A percentile compares a stretch with the other conserved stretches of the same genome.
Evolutionary conservation across 805 yeast genomes (phyloP).

Genomic region (Kazachstania kunashirensis): DNA sequence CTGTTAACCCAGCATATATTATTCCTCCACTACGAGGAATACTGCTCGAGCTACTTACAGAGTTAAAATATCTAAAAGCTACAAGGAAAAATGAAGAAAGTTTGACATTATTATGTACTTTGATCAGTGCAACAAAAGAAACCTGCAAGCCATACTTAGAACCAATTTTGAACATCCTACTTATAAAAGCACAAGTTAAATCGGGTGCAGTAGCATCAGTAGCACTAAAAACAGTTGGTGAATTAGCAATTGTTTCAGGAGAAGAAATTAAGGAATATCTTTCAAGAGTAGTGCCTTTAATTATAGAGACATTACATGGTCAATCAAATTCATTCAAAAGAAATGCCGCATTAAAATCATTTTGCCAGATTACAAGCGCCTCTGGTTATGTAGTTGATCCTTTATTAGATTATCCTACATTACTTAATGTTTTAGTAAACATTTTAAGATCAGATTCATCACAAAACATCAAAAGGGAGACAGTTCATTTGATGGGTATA

Average conservation of each 20-base stretch:
- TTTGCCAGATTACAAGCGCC: slow-evolving; percentile 79
- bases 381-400: slow-evolving; percentile 94
- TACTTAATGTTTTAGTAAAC: slow-evolving; percentile 65
- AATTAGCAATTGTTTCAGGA: slow-evolving; percentile 76
- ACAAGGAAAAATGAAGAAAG: slow-evolving; percentile 74
- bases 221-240: slow-evolving; percentile 78
- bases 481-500: slow-evolving; percentile 79
- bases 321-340: slow-evolving; percentile 76
- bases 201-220: slow-evolving; percentile 76
- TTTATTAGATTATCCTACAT: slow-evolving; percentile 74
- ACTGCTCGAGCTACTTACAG: slow-evolving; percentile 71
- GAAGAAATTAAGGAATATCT: slow-evolving; percentile 67
- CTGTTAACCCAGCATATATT: slow-evolving; percentile 86
- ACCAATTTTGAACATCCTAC: slow-evolving; percentile 74
- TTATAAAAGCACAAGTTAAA: slow-evolving; percentile 61
- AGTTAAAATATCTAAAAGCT: slow-evolving; percentile 67
- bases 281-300: slow-evolving; percentile 68
- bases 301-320: slow-evolving; percentile 79
- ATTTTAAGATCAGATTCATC: slow-evolving; percentile 74
- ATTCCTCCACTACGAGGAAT: slow-evolving; percentile 83
- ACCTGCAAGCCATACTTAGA: slow-evolving; percentile 79
- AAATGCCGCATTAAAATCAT: slow-evolving; percentile 74
- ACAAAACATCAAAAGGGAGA: slow-evolving; percentile 65
- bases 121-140: slow-evolving; percentile 67
- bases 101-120: slow-evolving; percentile 58